Evolutionary conservation across 768 basidiomycete species (phyloP), one percentile per base, ranked within the genome.

Genomic region (Boletus huronensis): DNA sequence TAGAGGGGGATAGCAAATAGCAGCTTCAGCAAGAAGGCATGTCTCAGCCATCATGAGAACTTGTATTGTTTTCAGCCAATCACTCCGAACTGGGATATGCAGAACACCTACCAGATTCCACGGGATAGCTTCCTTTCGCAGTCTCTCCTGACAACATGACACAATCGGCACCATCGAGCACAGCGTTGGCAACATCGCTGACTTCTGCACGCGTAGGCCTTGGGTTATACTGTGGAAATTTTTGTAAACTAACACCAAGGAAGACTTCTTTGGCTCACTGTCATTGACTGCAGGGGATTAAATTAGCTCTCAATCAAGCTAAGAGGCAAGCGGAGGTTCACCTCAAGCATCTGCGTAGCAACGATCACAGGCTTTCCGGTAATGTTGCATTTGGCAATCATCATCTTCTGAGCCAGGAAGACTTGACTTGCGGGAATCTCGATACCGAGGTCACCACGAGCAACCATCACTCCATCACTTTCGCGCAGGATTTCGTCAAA

Each of bases 31-130:
- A 59, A 99, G 87, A 66, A 93, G 81, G 71, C 96, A 98, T 3
- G 95, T 98, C 79, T 99, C 97, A 49, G 96, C 97, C 97, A 99
- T 99, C 96, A 98, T 96, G 64, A 93, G 82, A 60, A 99, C 95
- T 92, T 61, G 25, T 14, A 50, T 43, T 47, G 35, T 23, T 36
- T 54, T 53, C 53, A 59, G 60, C 39, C 23, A 38, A 41, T 43
- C 41, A n/a, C 45, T 35, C 38, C 14, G 5, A 51, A 34, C 9
- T 28, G 29, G 19, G 6, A 25, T 26, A 38, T 26, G 25, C 19
- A 39, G 48, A 47, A 31, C 16, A 72, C 84, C 29, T 67, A 88
- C 93, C 93, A 48, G 97, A 95, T 72, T 96, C 86, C 68, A 98
- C 83, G 50, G 97, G 97, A 74, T 99, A 99, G 59, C 82, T 77